These are phyloP conservation scores for Biscogniauxia mediterranea DNA, from an alignment of 2,329 filamentous ascomycete species.

Conservation along the genomic window DNA sequence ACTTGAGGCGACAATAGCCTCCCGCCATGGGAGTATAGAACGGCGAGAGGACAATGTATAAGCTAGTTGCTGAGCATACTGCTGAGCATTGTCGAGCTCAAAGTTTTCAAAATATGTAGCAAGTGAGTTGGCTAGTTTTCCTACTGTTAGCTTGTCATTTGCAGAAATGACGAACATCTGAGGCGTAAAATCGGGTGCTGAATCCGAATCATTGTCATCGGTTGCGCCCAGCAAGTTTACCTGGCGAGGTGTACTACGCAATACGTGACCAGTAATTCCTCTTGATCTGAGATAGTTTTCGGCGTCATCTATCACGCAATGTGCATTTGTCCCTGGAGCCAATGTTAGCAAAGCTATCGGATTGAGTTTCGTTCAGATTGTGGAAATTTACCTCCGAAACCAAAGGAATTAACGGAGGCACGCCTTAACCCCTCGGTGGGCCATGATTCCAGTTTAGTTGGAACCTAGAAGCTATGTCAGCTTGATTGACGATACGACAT, in stretches of 20 bases:
- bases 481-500: background rate
- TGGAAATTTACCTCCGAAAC: slow-evolving; percentile 29
- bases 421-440: slow-evolving; percentile 14
- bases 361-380: background rate
- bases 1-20: slow-evolving; percentile 6
- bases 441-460: slow-evolving; percentile 7
- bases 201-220: background rate
- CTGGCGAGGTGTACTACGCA: background rate
- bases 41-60: slow-evolving; percentile 20
- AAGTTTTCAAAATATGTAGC: background rate
- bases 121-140: slow-evolving; percentile 13
- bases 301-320: slow-evolving; percentile 29
- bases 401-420: slow-evolving; percentile 33
- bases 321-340: slow-evolving; percentile 25
- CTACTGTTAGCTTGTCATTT: slow-evolving; percentile 1
- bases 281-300: slow-evolving; percentile 4
- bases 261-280: background rate
- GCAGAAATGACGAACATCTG: slow-evolving; percentile 5
- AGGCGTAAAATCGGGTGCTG: background rate
- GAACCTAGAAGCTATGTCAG: slow-evolving; percentile 2
- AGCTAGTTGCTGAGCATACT: slow-evolving; percentile 10
- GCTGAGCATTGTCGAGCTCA: slow-evolving; percentile 3
- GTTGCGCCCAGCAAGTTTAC: background rate
- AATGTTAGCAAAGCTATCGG: background rate
- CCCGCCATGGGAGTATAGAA: slow-evolving; percentile 13